Evolutionary conservation across 1,284 basidiomycete species (phyloP).

Genomic region (Agaricales sp.): DNA sequence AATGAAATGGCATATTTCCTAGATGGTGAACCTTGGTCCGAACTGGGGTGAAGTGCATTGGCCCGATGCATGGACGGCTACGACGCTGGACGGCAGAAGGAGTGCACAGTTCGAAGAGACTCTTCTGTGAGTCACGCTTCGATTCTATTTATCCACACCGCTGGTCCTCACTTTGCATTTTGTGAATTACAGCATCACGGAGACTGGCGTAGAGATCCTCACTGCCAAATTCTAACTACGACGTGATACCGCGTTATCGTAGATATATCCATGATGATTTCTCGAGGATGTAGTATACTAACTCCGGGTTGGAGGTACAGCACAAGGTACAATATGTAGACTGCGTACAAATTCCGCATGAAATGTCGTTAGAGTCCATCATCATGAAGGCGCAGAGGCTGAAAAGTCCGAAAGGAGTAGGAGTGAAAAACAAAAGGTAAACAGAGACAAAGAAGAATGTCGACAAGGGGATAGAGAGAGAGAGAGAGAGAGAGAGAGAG

Average conservation of each 20-base stretch:
- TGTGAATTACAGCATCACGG: constrained; percentile 63
- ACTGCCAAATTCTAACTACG: constrained; percentile 50
- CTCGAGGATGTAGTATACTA: no score
- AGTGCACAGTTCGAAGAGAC: constrained; percentile 97
- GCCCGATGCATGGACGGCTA: constrained; percentile 92
- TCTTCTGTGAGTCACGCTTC: constrained; percentile 45
- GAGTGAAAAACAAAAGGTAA: no score
- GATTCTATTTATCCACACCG: constrained; percentile 2
- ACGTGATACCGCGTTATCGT: no score
- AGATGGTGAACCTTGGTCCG: constrained; percentile 90
- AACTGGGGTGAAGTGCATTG: constrained; percentile 69
- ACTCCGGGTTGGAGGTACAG: no score
- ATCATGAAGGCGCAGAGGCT: no score
- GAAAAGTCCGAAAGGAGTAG: no score
- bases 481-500: no score
- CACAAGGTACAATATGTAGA: no score
- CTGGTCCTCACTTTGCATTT: constrained; percentile 11
- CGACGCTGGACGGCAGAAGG: constrained; percentile 79
- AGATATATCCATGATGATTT: no score
- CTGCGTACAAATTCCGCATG: no score
- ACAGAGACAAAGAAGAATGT: background rate
- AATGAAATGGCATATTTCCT: constrained; percentile 7
- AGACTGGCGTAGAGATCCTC: constrained; percentile 83
- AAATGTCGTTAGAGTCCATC: background rate
- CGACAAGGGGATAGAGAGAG: no score